Conservation (phyloP, 345 rosid species). For the Salix arbutifolia region DNA sequence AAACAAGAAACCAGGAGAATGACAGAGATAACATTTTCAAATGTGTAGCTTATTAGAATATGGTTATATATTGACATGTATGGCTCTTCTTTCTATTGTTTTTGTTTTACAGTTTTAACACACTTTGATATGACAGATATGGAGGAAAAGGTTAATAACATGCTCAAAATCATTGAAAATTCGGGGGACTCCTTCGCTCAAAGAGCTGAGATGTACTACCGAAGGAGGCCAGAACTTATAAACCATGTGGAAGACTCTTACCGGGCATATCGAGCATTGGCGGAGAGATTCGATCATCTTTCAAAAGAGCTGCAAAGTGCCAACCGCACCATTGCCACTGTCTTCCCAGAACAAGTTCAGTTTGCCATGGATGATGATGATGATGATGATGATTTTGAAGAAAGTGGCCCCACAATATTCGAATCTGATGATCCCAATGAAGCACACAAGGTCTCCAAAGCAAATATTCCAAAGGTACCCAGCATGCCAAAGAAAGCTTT, state of each 20-base stretch:
- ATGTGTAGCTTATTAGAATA: neutral
- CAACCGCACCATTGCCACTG: conserved; percentile 67
- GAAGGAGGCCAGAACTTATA: conserved; percentile 69
- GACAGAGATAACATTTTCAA: neutral
- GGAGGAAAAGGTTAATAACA: conserved; percentile 56
- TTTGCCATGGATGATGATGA: conserved; percentile 50
- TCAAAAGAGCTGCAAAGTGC: conserved; percentile 77
- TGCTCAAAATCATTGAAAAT: conserved; percentile 58
- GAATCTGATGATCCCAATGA: conserved; percentile 11
- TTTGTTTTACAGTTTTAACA: neutral
- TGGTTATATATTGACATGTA: neutral
- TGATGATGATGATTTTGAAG: conserved; percentile 41
- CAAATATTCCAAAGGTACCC: conserved; percentile 45
- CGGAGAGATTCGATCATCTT: conserved; percentile 63
- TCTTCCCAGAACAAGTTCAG: conserved; percentile 68
- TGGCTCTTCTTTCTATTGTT: neutral
- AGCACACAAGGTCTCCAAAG: conserved; percentile 4
- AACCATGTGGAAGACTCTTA: conserved; percentile 59
- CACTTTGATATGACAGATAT: conserved; percentile 43
- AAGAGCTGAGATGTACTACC: conserved; percentile 75
- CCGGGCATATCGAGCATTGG: conserved; percentile 63
- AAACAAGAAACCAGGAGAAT: neutral
- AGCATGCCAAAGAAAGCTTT: conserved; percentile 42
- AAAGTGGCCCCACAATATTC: conserved; percentile 9
- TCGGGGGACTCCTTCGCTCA: conserved; percentile 70